These are phyloP conservation scores for Vitellaria paradoxa DNA, from an alignment of 179 eudicot genomes.

Conservation along the genomic window DNA sequence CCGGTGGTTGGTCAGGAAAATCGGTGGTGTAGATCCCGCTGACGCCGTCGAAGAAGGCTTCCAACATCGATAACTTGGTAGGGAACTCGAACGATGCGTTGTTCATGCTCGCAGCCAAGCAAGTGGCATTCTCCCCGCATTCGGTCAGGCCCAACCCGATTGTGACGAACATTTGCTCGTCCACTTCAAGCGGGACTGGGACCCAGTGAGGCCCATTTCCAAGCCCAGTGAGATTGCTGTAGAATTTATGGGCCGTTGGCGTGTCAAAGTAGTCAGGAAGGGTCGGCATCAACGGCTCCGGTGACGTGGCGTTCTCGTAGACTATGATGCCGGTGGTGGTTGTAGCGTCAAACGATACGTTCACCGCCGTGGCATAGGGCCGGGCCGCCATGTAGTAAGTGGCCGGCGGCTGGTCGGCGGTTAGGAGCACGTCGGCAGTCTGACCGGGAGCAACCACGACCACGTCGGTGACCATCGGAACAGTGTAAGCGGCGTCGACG, in stretches of 20 bases:
- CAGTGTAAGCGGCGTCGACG: slow-evolving; percentile 60
- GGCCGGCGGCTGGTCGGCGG: slow-evolving; percentile 38
- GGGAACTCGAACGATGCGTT: slow-evolving; percentile 40
- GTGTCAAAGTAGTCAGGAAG: slow-evolving; percentile 56
- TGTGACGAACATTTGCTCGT: slow-evolving; percentile 55
- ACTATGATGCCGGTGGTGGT: slow-evolving; percentile 50
- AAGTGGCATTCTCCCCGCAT: slow-evolving; percentile 28
- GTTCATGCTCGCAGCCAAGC: slow-evolving; percentile 48
- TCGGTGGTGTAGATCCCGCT: slow-evolving; percentile 39
- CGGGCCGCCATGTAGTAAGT: slow-evolving; percentile 57
- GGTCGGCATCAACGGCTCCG: slow-evolving; percentile 38
- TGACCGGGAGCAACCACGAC: slow-evolving; percentile 57
- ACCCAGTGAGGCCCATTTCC: slow-evolving; percentile 41
- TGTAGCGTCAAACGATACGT: slow-evolving; percentile 32
- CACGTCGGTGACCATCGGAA: slow-evolving; percentile 41
- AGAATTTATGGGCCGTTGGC: slow-evolving; percentile 49
- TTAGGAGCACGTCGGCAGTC: slow-evolving; percentile 54
- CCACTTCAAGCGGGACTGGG: slow-evolving; percentile 28
- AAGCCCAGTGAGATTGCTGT: slow-evolving; percentile 40
- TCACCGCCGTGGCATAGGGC: slow-evolving; percentile 36
- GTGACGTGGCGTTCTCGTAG: slow-evolving; percentile 23
- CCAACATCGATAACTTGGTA: slow-evolving; percentile 30
- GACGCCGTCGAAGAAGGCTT: slow-evolving; percentile 29
- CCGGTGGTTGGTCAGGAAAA: slow-evolving; percentile 38
- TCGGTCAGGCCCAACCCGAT: slow-evolving; percentile 36